Percentiles rank a stretch among this genome's conserved stretches.
Evolutionary conservation across 805 yeast species (phyloP).

Genomic region (Candida easanensis): DNA sequence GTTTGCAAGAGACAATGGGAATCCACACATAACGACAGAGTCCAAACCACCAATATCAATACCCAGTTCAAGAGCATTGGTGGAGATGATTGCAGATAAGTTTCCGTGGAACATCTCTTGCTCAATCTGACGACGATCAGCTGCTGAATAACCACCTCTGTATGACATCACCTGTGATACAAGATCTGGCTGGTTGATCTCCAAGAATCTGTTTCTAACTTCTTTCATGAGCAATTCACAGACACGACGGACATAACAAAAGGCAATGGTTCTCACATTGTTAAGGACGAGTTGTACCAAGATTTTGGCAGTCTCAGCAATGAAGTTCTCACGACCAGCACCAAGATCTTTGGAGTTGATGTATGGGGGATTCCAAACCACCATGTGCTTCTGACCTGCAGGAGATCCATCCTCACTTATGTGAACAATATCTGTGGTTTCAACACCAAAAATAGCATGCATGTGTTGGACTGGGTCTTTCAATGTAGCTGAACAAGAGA

Average conservation of each 20-base stretch:
- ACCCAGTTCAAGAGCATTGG: constrained; percentile 94
- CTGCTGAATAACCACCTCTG: constrained; percentile 89
- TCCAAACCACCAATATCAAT: constrained; percentile 92
- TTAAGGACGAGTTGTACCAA: constrained; percentile 61
- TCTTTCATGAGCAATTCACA: constrained; percentile 89
- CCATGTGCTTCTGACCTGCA: constrained; percentile 66
- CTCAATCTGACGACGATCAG: constrained; percentile 86
- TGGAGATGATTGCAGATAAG: constrained; percentile 83
- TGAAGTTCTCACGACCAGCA: constrained; percentile 64
- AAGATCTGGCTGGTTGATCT: constrained; percentile 42
- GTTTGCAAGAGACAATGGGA: constrained; percentile 83
- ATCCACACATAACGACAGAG: constrained; percentile 89
- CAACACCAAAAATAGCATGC: constrained; percentile 69
- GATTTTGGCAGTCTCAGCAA: constrained; percentile 73
- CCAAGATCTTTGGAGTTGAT: constrained; percentile 55
- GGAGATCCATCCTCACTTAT: constrained; percentile 87
- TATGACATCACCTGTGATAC: constrained; percentile 81
- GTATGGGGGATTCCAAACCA: constrained; percentile 85
- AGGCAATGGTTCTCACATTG: constrained; percentile 79
- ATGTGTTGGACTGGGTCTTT: constrained; percentile 72
- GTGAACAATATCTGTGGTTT: constrained; percentile 48
- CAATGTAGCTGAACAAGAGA: constrained; percentile 94
- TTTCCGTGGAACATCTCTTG: constrained; percentile 86
- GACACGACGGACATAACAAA: constrained; percentile 80
- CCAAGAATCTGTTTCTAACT: constrained; percentile 53